Evolutionary conservation across 805 yeast species (phyloP).

Genomic region (Starmerella bacillaris): DNA sequence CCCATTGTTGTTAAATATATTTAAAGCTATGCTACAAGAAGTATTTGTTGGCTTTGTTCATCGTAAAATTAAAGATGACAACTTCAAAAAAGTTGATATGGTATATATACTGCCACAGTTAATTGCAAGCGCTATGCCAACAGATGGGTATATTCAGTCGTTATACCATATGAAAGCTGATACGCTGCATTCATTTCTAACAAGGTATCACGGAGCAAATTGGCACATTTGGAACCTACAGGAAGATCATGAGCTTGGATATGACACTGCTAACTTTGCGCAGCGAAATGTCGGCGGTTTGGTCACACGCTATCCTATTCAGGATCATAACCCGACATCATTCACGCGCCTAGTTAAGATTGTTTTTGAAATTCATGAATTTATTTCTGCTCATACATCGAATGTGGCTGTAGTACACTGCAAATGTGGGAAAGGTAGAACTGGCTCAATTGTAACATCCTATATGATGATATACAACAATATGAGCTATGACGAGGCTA

Average conservation of each 20-base stretch:
- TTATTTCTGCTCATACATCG: slow-evolving; percentile 21
- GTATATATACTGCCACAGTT: slow-evolving; percentile 47
- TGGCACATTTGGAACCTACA: slow-evolving; percentile 69
- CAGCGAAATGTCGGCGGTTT: slow-evolving; percentile 4
- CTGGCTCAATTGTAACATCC: slow-evolving; percentile 61
- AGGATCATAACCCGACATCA: slow-evolving; percentile 66
- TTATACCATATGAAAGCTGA: slow-evolving; percentile 36
- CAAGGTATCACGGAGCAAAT: slow-evolving; percentile 29
- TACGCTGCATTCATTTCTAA: slow-evolving; percentile 34
- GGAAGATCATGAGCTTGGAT: slow-evolving; percentile 32
- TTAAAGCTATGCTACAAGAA: not conserved
- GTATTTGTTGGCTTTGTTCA: slow-evolving; percentile 5
- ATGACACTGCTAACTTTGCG: slow-evolving; percentile 25
- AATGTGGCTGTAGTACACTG: slow-evolving; percentile 65
- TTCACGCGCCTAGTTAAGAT: slow-evolving; percentile 32
- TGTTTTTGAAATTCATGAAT: slow-evolving; percentile 31
- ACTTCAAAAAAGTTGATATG: slow-evolving; percentile 31
- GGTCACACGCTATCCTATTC: slow-evolving; percentile 37
- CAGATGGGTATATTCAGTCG: slow-evolving; percentile 27
- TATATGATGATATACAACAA: slow-evolving; percentile 39
- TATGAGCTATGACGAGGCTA: slow-evolving; percentile 30
- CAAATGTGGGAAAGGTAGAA: slow-evolving; percentile 79
- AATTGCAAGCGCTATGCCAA: slow-evolving; percentile 65
- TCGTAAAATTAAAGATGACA: slow-evolving; percentile 1
- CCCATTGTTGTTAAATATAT: no score